phyloP scores from a whole-genome alignment of 768 basidiomycete genomes.

The Crucibulum laeve region DNA sequence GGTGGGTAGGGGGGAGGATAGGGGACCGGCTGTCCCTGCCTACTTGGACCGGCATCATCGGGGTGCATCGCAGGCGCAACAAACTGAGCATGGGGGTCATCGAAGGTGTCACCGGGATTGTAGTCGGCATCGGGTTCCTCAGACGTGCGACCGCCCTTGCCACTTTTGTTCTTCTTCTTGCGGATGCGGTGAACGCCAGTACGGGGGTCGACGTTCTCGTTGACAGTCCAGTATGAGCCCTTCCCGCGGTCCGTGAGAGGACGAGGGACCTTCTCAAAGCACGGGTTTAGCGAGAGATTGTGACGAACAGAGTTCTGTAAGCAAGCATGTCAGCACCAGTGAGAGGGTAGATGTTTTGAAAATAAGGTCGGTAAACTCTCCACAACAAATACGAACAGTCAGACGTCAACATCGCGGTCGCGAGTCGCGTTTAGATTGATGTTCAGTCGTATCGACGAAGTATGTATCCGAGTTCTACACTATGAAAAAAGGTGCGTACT shows the following conservation, averaged over 20 bases:
- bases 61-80: conserved; percentile 53
- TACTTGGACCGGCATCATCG: conserved; percentile 58
- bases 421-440: conserved; percentile 29
- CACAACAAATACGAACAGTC: conserved; percentile 61
- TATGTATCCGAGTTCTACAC: conserved; percentile 2
- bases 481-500: conserved; percentile 22
- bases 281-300: conserved; percentile 86
- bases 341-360: conserved; percentile 21
- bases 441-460: conserved; percentile 10
- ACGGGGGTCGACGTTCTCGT: conserved; percentile 84
- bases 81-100: conserved; percentile 54
- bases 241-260: conserved; percentile 89
- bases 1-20: conserved; percentile 56
- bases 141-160: conserved; percentile 34
- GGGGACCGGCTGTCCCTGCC: conserved; percentile 42
- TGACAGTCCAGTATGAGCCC: conserved; percentile 90
- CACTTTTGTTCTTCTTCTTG: conserved; percentile 76
- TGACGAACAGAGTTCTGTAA: conserved; percentile 85
- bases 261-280: conserved; percentile 89
- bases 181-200: conserved; percentile 86
- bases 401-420: conserved; percentile 64
- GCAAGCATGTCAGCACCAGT: conserved; percentile 18
- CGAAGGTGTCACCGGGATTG: conserved; percentile 45
- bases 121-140: conserved; percentile 69
- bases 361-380: conserved; percentile 30